phyloP scores from a whole-genome alignment of 768 basidiomycete species.

The Boletus speciosus region DNA sequence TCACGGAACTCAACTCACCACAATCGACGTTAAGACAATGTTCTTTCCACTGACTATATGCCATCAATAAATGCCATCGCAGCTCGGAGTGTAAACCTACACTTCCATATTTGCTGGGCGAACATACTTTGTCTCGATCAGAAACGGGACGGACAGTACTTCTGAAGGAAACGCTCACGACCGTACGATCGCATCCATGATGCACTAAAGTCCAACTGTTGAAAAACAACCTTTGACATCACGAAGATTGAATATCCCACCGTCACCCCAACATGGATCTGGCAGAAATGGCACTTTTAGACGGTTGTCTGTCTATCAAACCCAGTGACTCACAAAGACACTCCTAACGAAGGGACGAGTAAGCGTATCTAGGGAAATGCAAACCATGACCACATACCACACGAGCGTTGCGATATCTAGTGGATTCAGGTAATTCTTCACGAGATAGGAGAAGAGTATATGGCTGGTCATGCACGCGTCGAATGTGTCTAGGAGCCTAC shows the following conservation, averaged over 20 bases:
- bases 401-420: conserved; percentile 40
- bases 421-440: conserved; percentile 49
- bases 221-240: neutral
- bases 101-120: conserved; percentile 43
- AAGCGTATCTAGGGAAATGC: neutral
- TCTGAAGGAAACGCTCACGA: conserved; percentile 18
- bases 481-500: conserved; percentile 47
- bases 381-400: conserved; percentile 34
- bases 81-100: conserved; percentile 32
- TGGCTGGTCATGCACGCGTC: conserved; percentile 50
- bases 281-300: neutral
- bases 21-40: conserved; percentile 37
- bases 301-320: neutral
- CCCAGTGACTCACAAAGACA: conserved; percentile 41
- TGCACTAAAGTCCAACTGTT: conserved; percentile 33
- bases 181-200: conserved; percentile 48
- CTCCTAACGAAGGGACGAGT: conserved; percentile 38
- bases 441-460: conserved; percentile 56
- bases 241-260: conserved; percentile 31
- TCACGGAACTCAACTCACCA: conserved; percentile 36
- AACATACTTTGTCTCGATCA: conserved; percentile 39
- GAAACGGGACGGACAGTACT: neutral
- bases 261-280: conserved; percentile 54
- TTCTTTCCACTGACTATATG: conserved; percentile 43
- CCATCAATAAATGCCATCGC: conserved; percentile 17